Conservation (phyloP, 2,329 filamentous ascomycete genomes). For the Ilyonectria destructans region DNA sequence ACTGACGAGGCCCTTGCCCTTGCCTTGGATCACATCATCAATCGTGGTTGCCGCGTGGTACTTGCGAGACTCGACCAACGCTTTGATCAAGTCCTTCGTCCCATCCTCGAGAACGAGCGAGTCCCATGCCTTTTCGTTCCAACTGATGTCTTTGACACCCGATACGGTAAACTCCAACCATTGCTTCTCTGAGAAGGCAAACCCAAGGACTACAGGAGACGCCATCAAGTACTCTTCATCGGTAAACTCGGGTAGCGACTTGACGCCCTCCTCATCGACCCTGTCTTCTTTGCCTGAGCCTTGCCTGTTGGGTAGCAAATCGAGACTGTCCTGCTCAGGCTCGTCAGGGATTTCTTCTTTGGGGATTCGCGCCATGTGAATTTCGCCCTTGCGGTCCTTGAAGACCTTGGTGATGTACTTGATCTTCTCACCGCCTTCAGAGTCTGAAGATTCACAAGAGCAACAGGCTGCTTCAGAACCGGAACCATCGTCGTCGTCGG, state of each 20-base stretch:
- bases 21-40: slow-evolving; percentile 87
- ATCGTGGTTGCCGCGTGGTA: slow-evolving; percentile 87
- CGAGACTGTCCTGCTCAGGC: slow-evolving; percentile 66
- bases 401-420: slow-evolving; percentile 69
- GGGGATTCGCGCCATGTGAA: slow-evolving; percentile 51
- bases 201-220: slow-evolving; percentile 88
- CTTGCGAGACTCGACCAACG: slow-evolving; percentile 87
- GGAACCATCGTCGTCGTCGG: slow-evolving; percentile 62
- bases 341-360: slow-evolving; percentile 54
- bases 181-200: slow-evolving; percentile 89
- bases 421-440: slow-evolving; percentile 59
- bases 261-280: slow-evolving; percentile 16
- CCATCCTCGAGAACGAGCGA: slow-evolving; percentile 80
- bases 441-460: slow-evolving; percentile 56
- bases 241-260: slow-evolving; percentile 69
- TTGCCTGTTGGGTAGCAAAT: slow-evolving; percentile 62
- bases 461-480: slow-evolving; percentile 57
- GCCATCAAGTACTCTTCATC: slow-evolving; percentile 90
- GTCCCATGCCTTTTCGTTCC: slow-evolving; percentile 88
- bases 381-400: slow-evolving; percentile 60
- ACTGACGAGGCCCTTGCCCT: slow-evolving; percentile 87
- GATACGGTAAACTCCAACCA: slow-evolving; percentile 93
- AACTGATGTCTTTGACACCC: slow-evolving; percentile 84
- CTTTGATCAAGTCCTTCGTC: slow-evolving; percentile 78
- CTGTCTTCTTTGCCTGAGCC: slow-evolving; percentile 20